A percentile compares a stretch with the other conserved stretches of the same genome.
These are phyloP conservation scores for Pelargonium nanum DNA, from an alignment of 345 rosid genomes.

Conservation along the genomic window DNA sequence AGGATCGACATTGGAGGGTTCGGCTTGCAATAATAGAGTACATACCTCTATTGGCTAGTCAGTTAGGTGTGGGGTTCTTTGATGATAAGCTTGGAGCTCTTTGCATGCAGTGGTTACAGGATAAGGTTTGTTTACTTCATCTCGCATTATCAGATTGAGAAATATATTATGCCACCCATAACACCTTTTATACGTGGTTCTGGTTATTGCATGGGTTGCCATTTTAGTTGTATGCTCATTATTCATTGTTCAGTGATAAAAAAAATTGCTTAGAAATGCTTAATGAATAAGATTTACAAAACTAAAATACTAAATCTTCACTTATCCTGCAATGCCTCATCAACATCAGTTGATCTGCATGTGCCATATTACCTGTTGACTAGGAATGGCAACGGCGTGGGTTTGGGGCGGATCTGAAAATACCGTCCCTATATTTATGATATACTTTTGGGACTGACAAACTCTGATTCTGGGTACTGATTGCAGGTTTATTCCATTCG, in stretches of 20 bases:
- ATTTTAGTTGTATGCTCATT: not conserved
- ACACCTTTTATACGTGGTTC: not conserved
- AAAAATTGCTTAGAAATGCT: not conserved
- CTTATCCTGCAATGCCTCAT: not conserved
- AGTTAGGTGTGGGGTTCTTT: conserved; percentile 85
- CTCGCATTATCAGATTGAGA: not conserved
- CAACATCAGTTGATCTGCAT: too few relatives aligned
- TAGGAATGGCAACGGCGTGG: too few relatives aligned
- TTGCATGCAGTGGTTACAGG: conserved; percentile 97
- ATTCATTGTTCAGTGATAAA: not conserved
- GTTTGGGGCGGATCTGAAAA: too few relatives aligned
- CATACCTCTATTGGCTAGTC: conserved; percentile 89
- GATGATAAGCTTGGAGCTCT: conserved; percentile 88
- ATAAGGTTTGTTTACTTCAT: conserved; percentile 87
- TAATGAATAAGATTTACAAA: too few relatives aligned
- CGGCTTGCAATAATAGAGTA: conserved; percentile 93
- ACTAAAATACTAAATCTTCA: not conserved
- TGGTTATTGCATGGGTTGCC: not conserved
- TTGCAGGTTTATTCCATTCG: conserved; percentile 72
- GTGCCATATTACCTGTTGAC: too few relatives aligned
- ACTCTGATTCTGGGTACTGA: not conserved
- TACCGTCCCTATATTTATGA: too few relatives aligned
- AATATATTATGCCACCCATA: not conserved
- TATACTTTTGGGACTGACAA: not conserved
- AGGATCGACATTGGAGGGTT: conserved; percentile 96